phyloP scores from a whole-genome alignment of 768 basidiomycete species.

The Tephrocybe rancida region DNA sequence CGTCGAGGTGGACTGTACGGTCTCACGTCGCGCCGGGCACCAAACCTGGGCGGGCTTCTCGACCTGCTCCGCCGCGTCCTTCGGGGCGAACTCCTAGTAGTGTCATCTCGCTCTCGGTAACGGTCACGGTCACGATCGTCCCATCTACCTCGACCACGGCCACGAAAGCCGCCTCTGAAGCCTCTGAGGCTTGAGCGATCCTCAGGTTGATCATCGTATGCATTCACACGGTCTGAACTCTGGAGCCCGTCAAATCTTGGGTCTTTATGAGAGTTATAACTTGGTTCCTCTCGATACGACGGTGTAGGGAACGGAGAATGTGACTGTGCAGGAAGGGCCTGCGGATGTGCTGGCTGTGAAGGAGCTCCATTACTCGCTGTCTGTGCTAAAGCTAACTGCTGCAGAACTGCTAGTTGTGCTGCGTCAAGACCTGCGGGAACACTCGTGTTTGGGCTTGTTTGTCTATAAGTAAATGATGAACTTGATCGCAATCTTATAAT shows the following conservation, averaged over 20 bases:
- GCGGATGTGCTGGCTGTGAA: conserved; percentile 29
- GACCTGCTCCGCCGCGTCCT: conserved; percentile 68
- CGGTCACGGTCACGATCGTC: conserved; percentile 63
- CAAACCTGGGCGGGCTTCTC: conserved; percentile 69
- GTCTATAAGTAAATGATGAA: conserved; percentile 38
- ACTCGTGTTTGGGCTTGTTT: conserved; percentile 62
- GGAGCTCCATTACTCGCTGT: conserved; percentile 44
- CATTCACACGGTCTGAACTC: conserved; percentile 52
- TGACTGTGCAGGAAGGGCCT: conserved; percentile 34
- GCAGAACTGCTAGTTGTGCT: conserved; percentile 69
- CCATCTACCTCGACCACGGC: conserved; percentile 56
- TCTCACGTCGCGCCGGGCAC: conserved; percentile 49
- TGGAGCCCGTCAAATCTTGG: conserved; percentile 48
- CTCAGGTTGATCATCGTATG: conserved; percentile 51
- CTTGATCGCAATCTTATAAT: not conserved
- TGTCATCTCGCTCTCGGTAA: conserved; percentile 48
- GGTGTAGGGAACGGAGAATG: conserved; percentile 31
- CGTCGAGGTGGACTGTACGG: conserved; percentile 64
- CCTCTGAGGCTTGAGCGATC: conserved; percentile 54
- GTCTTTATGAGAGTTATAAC: conserved; percentile 38
- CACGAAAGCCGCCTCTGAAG: conserved; percentile 54
- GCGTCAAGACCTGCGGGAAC: conserved; percentile 43
- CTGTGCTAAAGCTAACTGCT: conserved; percentile 76
- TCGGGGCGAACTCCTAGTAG: conserved; percentile 37
- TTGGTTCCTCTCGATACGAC: conserved; percentile 45